Percentiles rank a stretch among this genome's conserved stretches.
These are phyloP conservation scores for Vaccinium macrocarpon DNA, from an alignment of 148 eudicot genomes.

Conservation along the genomic window DNA sequence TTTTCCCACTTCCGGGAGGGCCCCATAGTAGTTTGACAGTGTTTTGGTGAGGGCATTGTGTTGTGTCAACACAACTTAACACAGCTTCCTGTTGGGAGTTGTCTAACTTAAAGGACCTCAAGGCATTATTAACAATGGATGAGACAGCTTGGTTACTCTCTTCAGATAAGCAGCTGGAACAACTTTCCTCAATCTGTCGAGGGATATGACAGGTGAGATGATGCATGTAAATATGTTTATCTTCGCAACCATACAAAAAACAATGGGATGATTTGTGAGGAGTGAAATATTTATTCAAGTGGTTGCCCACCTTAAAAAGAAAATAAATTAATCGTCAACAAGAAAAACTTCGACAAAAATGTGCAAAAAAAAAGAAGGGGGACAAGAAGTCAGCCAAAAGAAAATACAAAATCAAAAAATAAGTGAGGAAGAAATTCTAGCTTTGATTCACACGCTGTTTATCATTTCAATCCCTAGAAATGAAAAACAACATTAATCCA, in stretches of 20 bases:
- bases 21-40: constrained; percentile 57
- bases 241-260: not conserved
- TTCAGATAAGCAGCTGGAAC: not conserved
- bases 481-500: not conserved
- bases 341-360: too few relatives aligned
- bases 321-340: too few relatives aligned
- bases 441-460: not conserved
- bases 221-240: not conserved
- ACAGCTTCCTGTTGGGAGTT: constrained; percentile 45
- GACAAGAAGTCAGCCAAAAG: not conserved
- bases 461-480: not conserved
- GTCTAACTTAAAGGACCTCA: constrained; percentile 31
- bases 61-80: constrained; percentile 34
- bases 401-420: not conserved
- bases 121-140: constrained; percentile 1
- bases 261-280: not conserved
- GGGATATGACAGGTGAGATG: not conserved
- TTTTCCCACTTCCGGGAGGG: constrained; percentile 22
- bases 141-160: not conserved
- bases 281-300: too few relatives aligned
- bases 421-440: not conserved
- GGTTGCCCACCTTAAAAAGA: not conserved
- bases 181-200: not conserved
- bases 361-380: too few relatives aligned
- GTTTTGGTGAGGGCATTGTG: constrained; percentile 32